These are phyloP conservation scores for Macrolepiota fuliginosa DNA, from an alignment of 768 basidiomycete genomes.

Conservation along the genomic window DNA sequence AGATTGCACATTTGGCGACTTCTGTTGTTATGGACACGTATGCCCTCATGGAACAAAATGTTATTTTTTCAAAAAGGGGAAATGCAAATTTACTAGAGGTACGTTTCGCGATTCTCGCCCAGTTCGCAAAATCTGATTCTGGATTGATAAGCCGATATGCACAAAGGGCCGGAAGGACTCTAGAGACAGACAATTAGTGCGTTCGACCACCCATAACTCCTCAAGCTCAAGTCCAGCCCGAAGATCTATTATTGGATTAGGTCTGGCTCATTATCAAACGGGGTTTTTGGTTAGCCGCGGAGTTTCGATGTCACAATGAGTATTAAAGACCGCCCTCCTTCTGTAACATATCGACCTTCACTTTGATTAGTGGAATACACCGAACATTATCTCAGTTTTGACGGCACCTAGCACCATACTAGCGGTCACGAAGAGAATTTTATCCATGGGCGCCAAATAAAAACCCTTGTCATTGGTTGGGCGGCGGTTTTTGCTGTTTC, in stretches of 20 bases:
- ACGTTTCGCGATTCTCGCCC: constrained; percentile 3
- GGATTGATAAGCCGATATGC: constrained; percentile 34
- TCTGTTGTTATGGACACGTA: constrained; percentile 52
- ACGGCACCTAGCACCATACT: constrained; percentile 5
- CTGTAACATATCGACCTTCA: constrained; percentile 2
- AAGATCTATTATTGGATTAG: constrained; percentile 4
- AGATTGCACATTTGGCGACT: constrained; percentile 55
- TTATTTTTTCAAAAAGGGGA: constrained; percentile 49
- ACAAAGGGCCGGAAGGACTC: constrained; percentile 30
- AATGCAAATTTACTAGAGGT: constrained; percentile 65
- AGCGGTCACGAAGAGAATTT: constrained; percentile 7
- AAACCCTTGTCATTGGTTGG: constrained; percentile 4
- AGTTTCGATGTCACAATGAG: constrained; percentile 24
- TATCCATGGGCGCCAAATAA: constrained; percentile 6
- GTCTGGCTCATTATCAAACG: constrained; percentile 24
- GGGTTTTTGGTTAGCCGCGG: constrained; percentile 26
- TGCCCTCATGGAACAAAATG: constrained; percentile 47
- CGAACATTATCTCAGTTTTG: not conserved
- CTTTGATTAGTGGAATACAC: constrained; percentile 4
- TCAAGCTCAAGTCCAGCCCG: not conserved
- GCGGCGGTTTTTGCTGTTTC: constrained; percentile 20
- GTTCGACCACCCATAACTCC: not conserved
- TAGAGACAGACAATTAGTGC: not conserved
- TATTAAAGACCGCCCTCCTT: not conserved
- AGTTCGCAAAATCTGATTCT: constrained; percentile 18